Evolutionary conservation across 208 protist genomes (phyloP).

Genomic region (Trypanosoma avium): DNA sequence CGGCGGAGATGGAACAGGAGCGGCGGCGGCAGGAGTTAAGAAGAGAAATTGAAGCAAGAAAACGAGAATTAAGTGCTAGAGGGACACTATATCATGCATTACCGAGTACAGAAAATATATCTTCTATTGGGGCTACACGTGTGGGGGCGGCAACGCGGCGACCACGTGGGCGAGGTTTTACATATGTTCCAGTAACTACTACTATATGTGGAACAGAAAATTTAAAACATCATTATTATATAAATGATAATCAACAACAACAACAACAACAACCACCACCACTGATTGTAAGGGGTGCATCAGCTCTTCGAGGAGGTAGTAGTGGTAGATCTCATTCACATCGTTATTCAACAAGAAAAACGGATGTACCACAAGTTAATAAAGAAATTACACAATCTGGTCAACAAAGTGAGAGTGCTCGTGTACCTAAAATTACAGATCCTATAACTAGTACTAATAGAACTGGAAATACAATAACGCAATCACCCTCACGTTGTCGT

Average conservation of each 20-base stretch:
- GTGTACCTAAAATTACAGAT: too few species aligned
- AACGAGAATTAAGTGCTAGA: slow-evolving; percentile 38
- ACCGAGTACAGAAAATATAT: neutral
- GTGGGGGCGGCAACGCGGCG: neutral
- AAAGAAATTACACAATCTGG: too few species aligned
- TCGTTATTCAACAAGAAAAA: too few species aligned
- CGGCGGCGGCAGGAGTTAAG: slow-evolving; percentile 59
- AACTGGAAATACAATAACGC: too few species aligned
- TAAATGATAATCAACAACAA: neutral
- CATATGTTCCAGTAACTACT: neutral
- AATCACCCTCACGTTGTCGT: neutral
- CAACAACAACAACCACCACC: slow-evolving; percentile 3
- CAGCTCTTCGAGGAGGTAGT: too few species aligned
- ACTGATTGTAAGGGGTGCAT: too few species aligned
- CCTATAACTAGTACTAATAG: too few species aligned
- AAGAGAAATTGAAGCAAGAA: slow-evolving; percentile 58
- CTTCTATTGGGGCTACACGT: neutral
- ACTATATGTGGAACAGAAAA: neutral
- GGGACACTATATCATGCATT: too few species aligned
- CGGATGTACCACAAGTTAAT: too few species aligned
- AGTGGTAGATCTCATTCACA: too few species aligned
- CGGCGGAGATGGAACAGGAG: slow-evolving; percentile 50
- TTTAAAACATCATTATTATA: slow-evolving; percentile 5
- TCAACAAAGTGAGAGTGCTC: too few species aligned
- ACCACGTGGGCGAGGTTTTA: neutral